These are phyloP conservation scores for Sarocladiaceae sp. DNA, from an alignment of 2,329 filamentous ascomycete species.

Conservation along the genomic window DNA sequence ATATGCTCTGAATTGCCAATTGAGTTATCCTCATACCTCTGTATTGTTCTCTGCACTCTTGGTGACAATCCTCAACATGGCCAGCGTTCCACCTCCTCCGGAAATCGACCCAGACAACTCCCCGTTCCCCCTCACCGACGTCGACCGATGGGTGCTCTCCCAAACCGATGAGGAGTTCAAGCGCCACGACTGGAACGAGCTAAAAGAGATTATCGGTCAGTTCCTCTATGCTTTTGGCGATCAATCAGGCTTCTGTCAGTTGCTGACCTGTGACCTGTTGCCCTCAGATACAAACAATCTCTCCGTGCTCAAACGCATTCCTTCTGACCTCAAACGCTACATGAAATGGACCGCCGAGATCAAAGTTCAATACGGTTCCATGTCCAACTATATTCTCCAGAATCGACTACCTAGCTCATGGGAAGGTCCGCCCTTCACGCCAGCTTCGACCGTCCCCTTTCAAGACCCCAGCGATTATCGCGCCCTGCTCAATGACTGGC, in stretches of 20 bases:
- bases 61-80: conserved; percentile 32
- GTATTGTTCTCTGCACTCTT: not conserved
- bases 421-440: conserved; percentile 53
- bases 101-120: conserved; percentile 27
- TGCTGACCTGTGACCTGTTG: not conserved
- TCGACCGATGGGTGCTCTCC: conserved; percentile 52
- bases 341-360: conserved; percentile 68
- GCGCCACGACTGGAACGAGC: conserved; percentile 66
- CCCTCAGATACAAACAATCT: conserved; percentile 53
- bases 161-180: conserved; percentile 65
- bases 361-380: conserved; percentile 68
- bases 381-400: conserved; percentile 70
- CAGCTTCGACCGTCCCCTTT: conserved; percentile 45
- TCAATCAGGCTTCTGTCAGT: too few relatives aligned
- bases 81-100: conserved; percentile 20
- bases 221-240: not conserved
- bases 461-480: conserved; percentile 52
- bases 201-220: conserved; percentile 61
- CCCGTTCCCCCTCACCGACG: conserved; percentile 54
- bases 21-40: too few relatives aligned
- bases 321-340: conserved; percentile 74
- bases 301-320: conserved; percentile 68
- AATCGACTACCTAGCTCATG: conserved; percentile 64
- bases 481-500: conserved; percentile 88
- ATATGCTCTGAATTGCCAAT: too few relatives aligned